Base-by-base conservation (phyloP, 306 rosid species). In the Potentilla sterilis region DNA sequence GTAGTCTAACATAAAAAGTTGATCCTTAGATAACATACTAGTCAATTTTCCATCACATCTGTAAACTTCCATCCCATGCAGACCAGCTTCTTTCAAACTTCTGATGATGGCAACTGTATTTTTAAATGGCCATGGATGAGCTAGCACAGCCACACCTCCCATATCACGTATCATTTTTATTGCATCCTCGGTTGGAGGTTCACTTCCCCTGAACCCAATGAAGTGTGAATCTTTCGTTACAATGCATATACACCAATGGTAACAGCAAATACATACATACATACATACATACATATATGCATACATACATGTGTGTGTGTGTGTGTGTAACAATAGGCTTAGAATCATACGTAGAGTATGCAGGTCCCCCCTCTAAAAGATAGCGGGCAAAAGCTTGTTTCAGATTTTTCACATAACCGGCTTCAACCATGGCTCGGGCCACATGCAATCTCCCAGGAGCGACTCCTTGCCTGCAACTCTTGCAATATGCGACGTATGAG, bases 391-490 rank as follows among this genome's bases (percentile, higher is more conserved):
- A 94, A 43, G 98, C 98, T 81, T 94, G 95, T 90, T 81, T 92
- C 74, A 94, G 86, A 84, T 92, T 92, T 82, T 92, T 95, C 62
- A 94, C 96, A 84, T 82, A 85, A 75, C 98, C 98, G 11, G 95
- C 95, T 87, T 92, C 97, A 61, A 94, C 87, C 97, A 94, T 85
- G 55, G 98, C 96, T 46, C 95, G 96, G 69, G 97, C 98, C 37
- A 94, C 93, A 79, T 94, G 98, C 64, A 94, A 80, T 84, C 98
- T 87, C 78, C 98, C 97, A 4, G 98, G 98, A 82, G 98, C 98
- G 58, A 92, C 97, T 51, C 98, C 98, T 81, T 90, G 83, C 96
- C 98, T 58, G 98, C 97, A 73, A 94, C 86, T 81, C 85, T 89
- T 73, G 92, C 83, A 67, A 94, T 96, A 69, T 94, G 97, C 83